Conservation (phyloP, 2,329 filamentous ascomycete genomes). For the Fusarium humuli region DNA sequence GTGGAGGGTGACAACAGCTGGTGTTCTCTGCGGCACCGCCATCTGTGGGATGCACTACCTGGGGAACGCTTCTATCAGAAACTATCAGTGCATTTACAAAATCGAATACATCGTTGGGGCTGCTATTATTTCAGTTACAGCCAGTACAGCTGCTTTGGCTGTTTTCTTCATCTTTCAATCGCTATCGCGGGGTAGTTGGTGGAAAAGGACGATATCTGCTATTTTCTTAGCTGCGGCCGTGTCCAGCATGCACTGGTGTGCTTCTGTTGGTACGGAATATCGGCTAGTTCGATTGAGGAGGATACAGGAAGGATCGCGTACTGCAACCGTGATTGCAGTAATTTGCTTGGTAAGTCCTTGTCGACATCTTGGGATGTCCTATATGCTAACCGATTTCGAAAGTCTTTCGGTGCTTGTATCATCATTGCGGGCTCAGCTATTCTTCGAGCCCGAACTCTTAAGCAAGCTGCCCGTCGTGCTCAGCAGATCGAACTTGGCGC, state of each 20-base stretch:
- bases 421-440: conserved; percentile 68
- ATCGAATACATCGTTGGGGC: conserved; percentile 72
- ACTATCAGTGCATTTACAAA: conserved; percentile 76
- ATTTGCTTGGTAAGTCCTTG: conserved; percentile 70
- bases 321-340: conserved; percentile 79
- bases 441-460: conserved; percentile 64
- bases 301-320: conserved; percentile 57
- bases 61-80: conserved; percentile 83
- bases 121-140: conserved; percentile 76
- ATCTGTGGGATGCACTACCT: conserved; percentile 90
- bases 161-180: conserved; percentile 83
- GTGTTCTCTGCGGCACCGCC: conserved; percentile 76
- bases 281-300: conserved; percentile 59
- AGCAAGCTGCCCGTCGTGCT: conserved; percentile 66
- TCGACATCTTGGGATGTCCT: accelerated
- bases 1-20: conserved; percentile 70
- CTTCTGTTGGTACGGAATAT: conserved; percentile 77
- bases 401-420: conserved; percentile 71
- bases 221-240: conserved; percentile 80
- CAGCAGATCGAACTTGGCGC: conserved; percentile 70
- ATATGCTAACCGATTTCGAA: background rate
- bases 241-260: conserved; percentile 90
- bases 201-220: conserved; percentile 76
- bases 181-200: conserved; percentile 81
- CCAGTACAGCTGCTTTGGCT: conserved; percentile 75